A percentile compares a stretch with the other conserved stretches of the same genome.
phyloP scores from a whole-genome alignment of 495 filamentous ascomycete genomes.

The Podospora bellae-mahoneyi region DNA sequence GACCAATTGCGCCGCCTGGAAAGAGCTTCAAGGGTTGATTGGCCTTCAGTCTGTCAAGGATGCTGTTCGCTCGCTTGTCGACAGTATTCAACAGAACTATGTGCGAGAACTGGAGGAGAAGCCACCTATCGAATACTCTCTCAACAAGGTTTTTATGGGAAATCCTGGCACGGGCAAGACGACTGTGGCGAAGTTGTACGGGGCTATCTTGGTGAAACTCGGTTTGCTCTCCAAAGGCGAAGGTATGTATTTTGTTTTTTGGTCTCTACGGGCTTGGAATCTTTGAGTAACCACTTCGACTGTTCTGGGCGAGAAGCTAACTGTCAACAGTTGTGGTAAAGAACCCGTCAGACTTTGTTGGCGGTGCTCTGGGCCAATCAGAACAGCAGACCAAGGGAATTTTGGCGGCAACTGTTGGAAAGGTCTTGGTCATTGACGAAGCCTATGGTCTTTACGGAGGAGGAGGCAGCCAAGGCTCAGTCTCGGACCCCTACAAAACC shows the following conservation, averaged over 20 bases:
- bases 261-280: not conserved
- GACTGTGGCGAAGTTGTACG: conserved; percentile 70
- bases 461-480: conserved; percentile 15
- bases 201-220: conserved; percentile 58
- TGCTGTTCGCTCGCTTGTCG: conserved; percentile 53
- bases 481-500: conserved; percentile 55
- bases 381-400: conserved; percentile 72
- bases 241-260: conserved; percentile 39
- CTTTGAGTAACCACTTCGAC: not conserved
- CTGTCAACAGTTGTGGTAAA: conserved; percentile 55
- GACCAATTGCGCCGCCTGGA: conserved; percentile 52
- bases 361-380: conserved; percentile 58
- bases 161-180: conserved; percentile 76
- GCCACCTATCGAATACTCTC: conserved; percentile 51
- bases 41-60: conserved; percentile 63
- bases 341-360: conserved; percentile 73
- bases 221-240: conserved; percentile 60
- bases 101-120: conserved; percentile 58
- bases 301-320: conserved; percentile 10
- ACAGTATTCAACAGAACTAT: conserved; percentile 61
- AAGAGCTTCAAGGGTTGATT: conserved; percentile 55
- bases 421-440: conserved; percentile 76
- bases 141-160: conserved; percentile 72
- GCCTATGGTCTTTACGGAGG: conserved; percentile 57
- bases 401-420: conserved; percentile 60